Evolutionary conservation across 352 stramenopile species (phyloP).

Genomic region (Pythium utonaiense): DNA sequence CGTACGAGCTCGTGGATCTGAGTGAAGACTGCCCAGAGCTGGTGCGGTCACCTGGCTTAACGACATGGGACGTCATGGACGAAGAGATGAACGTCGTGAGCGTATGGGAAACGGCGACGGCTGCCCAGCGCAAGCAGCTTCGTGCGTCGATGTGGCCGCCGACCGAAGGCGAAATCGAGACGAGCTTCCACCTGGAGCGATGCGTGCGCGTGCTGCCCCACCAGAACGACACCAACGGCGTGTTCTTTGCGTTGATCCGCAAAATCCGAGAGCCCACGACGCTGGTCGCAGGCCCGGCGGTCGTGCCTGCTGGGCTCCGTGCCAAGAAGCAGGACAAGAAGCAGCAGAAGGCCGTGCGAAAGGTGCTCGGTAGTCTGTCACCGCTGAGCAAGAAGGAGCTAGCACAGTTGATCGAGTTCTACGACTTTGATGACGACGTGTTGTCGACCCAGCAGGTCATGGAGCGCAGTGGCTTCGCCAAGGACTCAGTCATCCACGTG

Average conservation of each 20-base stretch:
- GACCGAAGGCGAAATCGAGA: conserved; percentile 36
- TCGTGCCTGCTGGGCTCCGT: conserved; percentile 8
- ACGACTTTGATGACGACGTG: conserved; percentile 21
- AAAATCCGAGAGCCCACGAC: conserved; percentile 34
- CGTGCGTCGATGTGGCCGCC: conserved; percentile 86
- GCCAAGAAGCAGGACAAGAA: conserved; percentile 36
- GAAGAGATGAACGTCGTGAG: conserved; percentile 35
- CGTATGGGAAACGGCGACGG: conserved; percentile 49
- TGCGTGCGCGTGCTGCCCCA: conserved; percentile 96
- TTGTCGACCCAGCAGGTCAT: conserved; percentile 35
- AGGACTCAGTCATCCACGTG: conserved; percentile 63
- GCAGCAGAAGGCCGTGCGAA: conserved; percentile 43
- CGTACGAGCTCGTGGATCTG: conserved; percentile 62
- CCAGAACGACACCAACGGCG: conserved; percentile 96
- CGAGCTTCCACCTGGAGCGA: conserved; percentile 74
- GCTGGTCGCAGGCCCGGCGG: conserved; percentile 34
- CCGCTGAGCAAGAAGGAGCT: conserved; percentile 40
- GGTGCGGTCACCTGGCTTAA: conserved; percentile 35
- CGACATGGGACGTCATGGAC: conserved; percentile 60
- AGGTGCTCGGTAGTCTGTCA: conserved; percentile 61
- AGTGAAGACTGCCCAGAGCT: conserved; percentile 34
- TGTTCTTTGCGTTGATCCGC: conserved; percentile 97
- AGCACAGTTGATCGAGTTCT: conserved; percentile 37
- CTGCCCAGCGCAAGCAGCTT: conserved; percentile 50
- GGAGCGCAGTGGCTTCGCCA: conserved; percentile 61